These are phyloP conservation scores for Candida alai DNA, from an alignment of 805 yeast species.

Conservation along the genomic window DNA sequence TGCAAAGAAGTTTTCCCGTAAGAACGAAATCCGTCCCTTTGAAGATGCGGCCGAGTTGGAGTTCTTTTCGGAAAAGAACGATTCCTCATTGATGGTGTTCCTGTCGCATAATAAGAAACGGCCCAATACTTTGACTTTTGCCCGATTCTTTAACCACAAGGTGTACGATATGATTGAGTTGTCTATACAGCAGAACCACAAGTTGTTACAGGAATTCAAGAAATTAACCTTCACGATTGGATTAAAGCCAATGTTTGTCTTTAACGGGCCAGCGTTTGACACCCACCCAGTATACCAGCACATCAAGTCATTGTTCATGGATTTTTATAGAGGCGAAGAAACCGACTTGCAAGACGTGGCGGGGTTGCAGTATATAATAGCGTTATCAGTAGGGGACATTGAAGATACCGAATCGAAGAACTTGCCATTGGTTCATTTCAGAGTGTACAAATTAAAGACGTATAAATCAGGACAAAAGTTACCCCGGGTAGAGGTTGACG, in stretches of 20 bases:
- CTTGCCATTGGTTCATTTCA: conserved; percentile 79
- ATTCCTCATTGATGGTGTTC: conserved; percentile 77
- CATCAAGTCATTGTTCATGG: conserved; percentile 82
- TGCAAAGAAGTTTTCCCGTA: conserved; percentile 79
- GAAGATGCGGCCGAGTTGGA: conserved; percentile 85
- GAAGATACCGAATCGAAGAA: conserved; percentile 62
- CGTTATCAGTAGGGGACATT: conserved; percentile 69
- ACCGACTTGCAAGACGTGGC: conserved; percentile 87
- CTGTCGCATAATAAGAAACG: conserved; percentile 84
- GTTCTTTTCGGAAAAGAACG: conserved; percentile 94
- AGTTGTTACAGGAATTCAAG: conserved; percentile 76
- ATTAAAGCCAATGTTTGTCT: conserved; percentile 88
- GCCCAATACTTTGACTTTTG: conserved; percentile 84
- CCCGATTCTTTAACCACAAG: conserved; percentile 86
- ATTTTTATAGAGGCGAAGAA: conserved; percentile 83
- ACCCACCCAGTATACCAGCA: conserved; percentile 82
- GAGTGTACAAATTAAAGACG: conserved; percentile 86
- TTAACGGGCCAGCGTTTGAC: conserved; percentile 91
- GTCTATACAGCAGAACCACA: conserved; percentile 58
- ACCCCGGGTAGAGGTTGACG: conserved; percentile 92
- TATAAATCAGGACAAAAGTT: conserved; percentile 79
- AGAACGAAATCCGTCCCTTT: conserved; percentile 87
- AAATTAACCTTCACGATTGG: conserved; percentile 81
- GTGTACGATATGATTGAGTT: conserved; percentile 93
- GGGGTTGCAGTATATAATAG: conserved; percentile 87